Evolutionary conservation across 1,284 basidiomycete genomes (phyloP).

Genomic region (Meira miltonrushii): DNA sequence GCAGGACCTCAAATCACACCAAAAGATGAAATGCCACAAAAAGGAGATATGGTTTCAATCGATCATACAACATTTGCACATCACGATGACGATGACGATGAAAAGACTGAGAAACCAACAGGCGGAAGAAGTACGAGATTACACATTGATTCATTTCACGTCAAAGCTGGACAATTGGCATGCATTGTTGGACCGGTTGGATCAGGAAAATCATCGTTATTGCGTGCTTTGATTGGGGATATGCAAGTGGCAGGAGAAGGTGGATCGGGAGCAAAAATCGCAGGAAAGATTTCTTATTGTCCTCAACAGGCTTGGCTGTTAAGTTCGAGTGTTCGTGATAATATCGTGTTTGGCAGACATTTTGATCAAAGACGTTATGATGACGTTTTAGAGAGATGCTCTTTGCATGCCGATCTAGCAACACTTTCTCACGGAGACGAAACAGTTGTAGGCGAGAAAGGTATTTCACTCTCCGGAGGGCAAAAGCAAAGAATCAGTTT

Average conservation of each 20-base stretch:
- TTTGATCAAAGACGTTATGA: slow-evolving; percentile 58
- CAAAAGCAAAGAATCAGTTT: slow-evolving; percentile 73
- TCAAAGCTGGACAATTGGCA: slow-evolving; percentile 76
- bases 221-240: slow-evolving; percentile 48
- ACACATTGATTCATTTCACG: slow-evolving; percentile 55
- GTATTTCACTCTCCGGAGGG: slow-evolving; percentile 70
- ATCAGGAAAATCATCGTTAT: slow-evolving; percentile 47
- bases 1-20: slow-evolving; percentile 10
- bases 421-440: slow-evolving; percentile 68
- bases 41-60: slow-evolving; percentile 9
- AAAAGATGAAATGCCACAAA: neutral
- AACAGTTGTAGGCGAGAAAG: slow-evolving; percentile 87
- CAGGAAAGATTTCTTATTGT: slow-evolving; percentile 64
- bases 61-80: slow-evolving; percentile 9
- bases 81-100: slow-evolving; percentile 8
- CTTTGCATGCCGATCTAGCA: slow-evolving; percentile 61
- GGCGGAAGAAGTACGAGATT: neutral
- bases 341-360: slow-evolving; percentile 55
- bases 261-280: neutral
- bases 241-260: slow-evolving; percentile 32
- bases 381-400: slow-evolving; percentile 40
- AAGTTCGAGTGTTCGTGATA: slow-evolving; percentile 66
- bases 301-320: slow-evolving; percentile 85
- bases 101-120: neutral
- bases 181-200: slow-evolving; percentile 56